A percentile compares a stretch with the other conserved stretches of the same genome.
phyloP scores from a whole-genome alignment of 148 eudicot species.

The Rhododendron mucronatum region DNA sequence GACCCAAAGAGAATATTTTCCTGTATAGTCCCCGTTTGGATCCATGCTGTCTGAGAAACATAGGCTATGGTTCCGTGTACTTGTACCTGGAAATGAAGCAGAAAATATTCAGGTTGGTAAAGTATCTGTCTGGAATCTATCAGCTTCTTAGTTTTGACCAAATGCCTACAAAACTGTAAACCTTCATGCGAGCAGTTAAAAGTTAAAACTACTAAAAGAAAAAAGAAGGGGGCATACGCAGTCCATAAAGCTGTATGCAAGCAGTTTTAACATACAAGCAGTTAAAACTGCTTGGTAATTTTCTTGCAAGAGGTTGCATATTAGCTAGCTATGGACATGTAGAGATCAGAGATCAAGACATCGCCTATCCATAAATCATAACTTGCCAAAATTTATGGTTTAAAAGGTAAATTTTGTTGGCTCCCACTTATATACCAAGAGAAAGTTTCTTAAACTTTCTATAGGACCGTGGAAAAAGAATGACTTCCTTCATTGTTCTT shows the following conservation, averaged over 20 bases:
- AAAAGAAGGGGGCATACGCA: not conserved
- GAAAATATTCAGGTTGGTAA: not conserved
- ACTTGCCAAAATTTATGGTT: not conserved
- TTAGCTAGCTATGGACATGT: not conserved
- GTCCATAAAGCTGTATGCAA: not conserved
- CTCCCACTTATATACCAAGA: not conserved
- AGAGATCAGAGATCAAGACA: not conserved
- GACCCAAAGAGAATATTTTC: conserved; percentile 61
- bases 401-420: not conserved
- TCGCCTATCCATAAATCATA: not conserved
- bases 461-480: not conserved
- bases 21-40: conserved; percentile 61
- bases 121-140: not conserved
- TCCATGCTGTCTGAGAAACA: conserved; percentile 72
- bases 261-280: not conserved
- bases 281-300: not conserved
- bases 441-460: not conserved
- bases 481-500: not conserved
- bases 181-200: not conserved
- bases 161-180: not conserved
- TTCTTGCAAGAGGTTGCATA: not conserved
- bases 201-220: not conserved
- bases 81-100: conserved; percentile 34
- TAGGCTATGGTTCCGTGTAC: conserved; percentile 50
- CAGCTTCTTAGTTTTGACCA: not conserved